phyloP scores from a whole-genome alignment of 2,329 filamentous ascomycete species.

The Hypoxylon sp. region DNA sequence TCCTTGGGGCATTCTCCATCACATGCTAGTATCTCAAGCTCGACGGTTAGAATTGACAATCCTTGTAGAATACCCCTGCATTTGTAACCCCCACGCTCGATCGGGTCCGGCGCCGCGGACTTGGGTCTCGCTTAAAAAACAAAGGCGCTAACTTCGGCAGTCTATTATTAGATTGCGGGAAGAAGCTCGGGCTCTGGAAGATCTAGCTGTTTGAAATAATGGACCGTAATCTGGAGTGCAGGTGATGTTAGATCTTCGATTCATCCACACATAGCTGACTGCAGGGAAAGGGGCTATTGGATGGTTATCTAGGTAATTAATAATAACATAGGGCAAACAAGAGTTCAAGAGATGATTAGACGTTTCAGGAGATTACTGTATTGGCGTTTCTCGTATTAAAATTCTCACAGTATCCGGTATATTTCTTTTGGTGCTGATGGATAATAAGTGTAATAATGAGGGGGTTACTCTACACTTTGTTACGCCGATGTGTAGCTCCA shows the following conservation, averaged over 20 bases:
- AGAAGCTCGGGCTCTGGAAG: not conserved
- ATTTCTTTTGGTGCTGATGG: not conserved
- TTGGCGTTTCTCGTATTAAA: not conserved
- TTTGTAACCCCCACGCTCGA: not conserved
- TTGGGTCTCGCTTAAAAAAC: not conserved
- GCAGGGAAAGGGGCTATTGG: not conserved
- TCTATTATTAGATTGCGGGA: slow-evolving; percentile 1
- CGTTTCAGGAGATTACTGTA: not conserved
- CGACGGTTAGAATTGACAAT: not conserved
- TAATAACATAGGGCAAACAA: not conserved
- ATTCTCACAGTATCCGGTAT: not conserved
- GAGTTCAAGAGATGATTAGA: not conserved
- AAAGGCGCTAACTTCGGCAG: not conserved
- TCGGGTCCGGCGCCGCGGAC: not conserved
- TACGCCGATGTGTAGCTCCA: not conserved
- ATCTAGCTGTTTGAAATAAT: not conserved
- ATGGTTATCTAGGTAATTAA: not conserved
- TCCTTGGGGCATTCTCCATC: not conserved
- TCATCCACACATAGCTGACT: not conserved
- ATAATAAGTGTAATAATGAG: not conserved
- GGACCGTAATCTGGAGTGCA: slow-evolving; percentile 1
- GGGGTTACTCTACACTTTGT: not conserved
- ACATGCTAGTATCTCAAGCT: not conserved
- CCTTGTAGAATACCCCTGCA: not conserved
- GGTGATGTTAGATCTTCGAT: not conserved